Evolutionary conservation across 495 filamentous ascomycete species (phyloP).

Genomic region (Astrothelium macrocarpum): DNA sequence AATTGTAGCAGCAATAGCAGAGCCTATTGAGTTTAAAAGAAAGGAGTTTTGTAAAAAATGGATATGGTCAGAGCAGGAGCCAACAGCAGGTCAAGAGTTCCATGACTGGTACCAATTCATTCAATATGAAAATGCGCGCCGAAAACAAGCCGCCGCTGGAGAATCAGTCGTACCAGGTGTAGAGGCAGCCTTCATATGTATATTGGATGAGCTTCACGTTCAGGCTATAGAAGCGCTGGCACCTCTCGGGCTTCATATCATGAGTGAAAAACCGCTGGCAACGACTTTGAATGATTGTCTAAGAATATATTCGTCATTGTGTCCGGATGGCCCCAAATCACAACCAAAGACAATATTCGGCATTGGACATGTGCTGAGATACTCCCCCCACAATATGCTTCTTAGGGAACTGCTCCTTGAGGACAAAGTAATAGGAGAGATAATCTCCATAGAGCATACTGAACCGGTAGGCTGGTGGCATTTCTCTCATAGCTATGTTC

Average conservation of each 20-base stretch:
- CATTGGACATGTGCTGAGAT: slow-evolving; percentile 53
- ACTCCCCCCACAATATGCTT: slow-evolving; percentile 82
- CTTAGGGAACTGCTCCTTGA: slow-evolving; percentile 67
- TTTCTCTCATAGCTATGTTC: slow-evolving; percentile 86
- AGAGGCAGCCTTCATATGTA: slow-evolving; percentile 80
- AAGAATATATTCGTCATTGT: slow-evolving; percentile 35
- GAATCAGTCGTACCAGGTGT: slow-evolving; percentile 31
- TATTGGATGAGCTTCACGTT: slow-evolving; percentile 76
- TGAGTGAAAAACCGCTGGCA: slow-evolving; percentile 92
- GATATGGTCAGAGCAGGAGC: slow-evolving; percentile 44
- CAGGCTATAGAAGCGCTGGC: slow-evolving; percentile 65
- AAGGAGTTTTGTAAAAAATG: slow-evolving; percentile 53
- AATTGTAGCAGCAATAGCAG: slow-evolving; percentile 64
- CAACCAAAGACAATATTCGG: slow-evolving; percentile 55
- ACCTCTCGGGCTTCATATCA: slow-evolving; percentile 63
- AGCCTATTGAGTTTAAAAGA: slow-evolving; percentile 72
- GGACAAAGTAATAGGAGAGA: slow-evolving; percentile 70
- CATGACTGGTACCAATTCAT: slow-evolving; percentile 65
- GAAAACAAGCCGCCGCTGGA: slow-evolving; percentile 26
- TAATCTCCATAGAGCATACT: slow-evolving; percentile 77
- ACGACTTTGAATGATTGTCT: slow-evolving; percentile 68
- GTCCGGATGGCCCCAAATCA: slow-evolving; percentile 24
- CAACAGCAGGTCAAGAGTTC: slow-evolving; percentile 53
- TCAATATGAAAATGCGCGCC: slow-evolving; percentile 49
- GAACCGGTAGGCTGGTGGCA: slow-evolving; percentile 97